Percentiles rank a stretch among this genome's conserved stretches.
phyloP scores from a whole-genome alignment of 495 filamentous ascomycete species.

The Daldinia loculata region DNA sequence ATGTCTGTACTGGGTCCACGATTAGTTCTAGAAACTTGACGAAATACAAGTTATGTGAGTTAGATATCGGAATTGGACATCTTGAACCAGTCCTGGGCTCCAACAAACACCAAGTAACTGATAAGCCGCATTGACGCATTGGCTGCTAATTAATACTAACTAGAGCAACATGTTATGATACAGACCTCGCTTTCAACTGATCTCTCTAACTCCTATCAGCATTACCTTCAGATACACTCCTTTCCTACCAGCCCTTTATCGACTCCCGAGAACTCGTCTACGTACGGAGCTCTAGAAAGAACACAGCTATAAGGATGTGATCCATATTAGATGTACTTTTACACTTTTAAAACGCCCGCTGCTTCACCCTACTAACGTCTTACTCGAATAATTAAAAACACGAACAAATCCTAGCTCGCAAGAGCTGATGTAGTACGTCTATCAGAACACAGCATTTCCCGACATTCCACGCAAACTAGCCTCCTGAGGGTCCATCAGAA shows the following conservation, averaged over 20 bases:
- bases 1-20: background rate
- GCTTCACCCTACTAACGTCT: too few relatives aligned
- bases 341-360: background rate
- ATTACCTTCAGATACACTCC: background rate
- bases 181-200: background rate
- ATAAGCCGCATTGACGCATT: background rate
- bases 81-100: background rate
- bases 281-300: background rate
- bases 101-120: background rate
- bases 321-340: background rate
- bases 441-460: background rate
- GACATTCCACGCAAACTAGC: background rate
- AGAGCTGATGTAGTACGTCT: background rate
- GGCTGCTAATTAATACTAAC: background rate
- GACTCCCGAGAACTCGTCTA: background rate
- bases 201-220: background rate
- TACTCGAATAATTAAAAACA: too few relatives aligned
- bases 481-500: constrained; percentile 53
- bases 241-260: background rate
- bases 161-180: background rate
- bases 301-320: background rate
- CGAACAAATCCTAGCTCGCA: too few relatives aligned
- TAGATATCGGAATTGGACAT: too few relatives aligned
- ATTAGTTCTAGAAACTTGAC: too few relatives aligned
- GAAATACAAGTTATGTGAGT: too few relatives aligned